Evolutionary conservation across 352 stramenopile species (phyloP), one percentile per base, ranked within the genome.

Genomic region (Phytophthora cactorum): DNA sequence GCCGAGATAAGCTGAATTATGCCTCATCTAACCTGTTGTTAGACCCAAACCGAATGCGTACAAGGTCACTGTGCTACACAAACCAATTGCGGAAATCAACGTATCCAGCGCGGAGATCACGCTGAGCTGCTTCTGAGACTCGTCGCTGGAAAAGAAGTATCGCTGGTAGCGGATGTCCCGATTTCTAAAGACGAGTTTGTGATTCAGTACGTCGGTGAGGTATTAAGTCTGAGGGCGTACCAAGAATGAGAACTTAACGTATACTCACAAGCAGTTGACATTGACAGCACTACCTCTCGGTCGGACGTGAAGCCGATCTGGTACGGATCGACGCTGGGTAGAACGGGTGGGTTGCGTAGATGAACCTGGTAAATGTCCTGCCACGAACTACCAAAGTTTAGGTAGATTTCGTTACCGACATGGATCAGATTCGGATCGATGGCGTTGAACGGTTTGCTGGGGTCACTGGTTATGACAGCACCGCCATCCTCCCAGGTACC

Each of bases 381-480:
- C 77, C 77, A 85, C 38, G 70, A 74, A 53, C 74, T 82, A 14
- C 74, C 77, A 44, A 82, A 85, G 3, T 52, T 79, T 29, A 85
- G 34, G 66, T 85, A 80, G 49, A 68, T 59, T 8, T 59, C 60
- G 12, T 52, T 50, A 11, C 69, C 66, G 5, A 61, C 74, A 5
- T 61, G 34, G 32, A 83, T 51, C 17, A 85, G 47, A 46, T 82
- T 82, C n/a, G 74, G 68, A 28, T 85, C 77, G 22, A 86, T 86
- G 22, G 75, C 78, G 41, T 86, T 86, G 72, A 80, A 83, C n/a
- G 69, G 39, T 32, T 76, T 83, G 27, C 25, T 60, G 4, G 39
- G 17, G 27, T 59, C 55, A 44, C 75, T 83, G 17, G 46, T 59
- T 39, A 83, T 58, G 6, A 64, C 71, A n/a, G 61, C 63, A n/a